Conservation (phyloP, 2,329 filamentous ascomycete genomes). For the Neonectria hederae region DNA sequence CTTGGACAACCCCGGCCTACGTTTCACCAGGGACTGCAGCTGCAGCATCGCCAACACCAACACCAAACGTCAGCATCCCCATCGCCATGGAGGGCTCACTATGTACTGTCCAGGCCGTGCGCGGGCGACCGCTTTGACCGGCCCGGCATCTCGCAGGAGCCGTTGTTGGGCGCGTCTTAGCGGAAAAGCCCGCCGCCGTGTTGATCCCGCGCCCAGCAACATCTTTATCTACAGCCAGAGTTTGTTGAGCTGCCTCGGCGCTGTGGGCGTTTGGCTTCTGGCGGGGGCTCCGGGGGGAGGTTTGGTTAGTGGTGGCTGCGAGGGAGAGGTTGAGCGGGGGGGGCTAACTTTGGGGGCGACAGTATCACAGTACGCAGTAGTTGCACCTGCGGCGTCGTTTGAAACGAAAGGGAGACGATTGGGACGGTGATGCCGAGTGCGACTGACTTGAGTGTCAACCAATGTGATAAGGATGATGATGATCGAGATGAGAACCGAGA, state of each 20-base stretch:
- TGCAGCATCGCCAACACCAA: not conserved
- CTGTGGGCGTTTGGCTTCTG: slow-evolving; percentile 15
- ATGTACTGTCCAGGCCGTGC: not conserved
- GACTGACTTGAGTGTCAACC: no score
- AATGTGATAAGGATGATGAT: not conserved
- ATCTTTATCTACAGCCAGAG: not conserved
- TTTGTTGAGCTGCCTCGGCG: slow-evolving; percentile 1
- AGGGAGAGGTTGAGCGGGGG: not conserved
- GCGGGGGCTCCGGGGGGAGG: slow-evolving; percentile 2
- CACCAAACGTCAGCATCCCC: not conserved
- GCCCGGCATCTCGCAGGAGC: not conserved
- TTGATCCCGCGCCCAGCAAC: not conserved
- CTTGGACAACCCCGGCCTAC: not conserved
- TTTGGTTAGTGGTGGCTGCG: slow-evolving; percentile 16
- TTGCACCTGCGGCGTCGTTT: not conserved
- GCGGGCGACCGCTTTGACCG: slow-evolving; percentile 3
- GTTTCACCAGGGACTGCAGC: slow-evolving; percentile 1
- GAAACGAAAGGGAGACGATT: not conserved
- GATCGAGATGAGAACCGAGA: not conserved
- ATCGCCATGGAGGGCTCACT: not conserved
- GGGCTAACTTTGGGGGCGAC: not conserved
- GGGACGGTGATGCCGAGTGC: no score
- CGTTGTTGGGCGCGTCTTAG: not conserved
- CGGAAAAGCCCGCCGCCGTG: not conserved
- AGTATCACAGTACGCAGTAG: no score